These are phyloP conservation scores for Brassica balearica DNA, from an alignment of 441 rosid species.

Conservation along the genomic window DNA sequence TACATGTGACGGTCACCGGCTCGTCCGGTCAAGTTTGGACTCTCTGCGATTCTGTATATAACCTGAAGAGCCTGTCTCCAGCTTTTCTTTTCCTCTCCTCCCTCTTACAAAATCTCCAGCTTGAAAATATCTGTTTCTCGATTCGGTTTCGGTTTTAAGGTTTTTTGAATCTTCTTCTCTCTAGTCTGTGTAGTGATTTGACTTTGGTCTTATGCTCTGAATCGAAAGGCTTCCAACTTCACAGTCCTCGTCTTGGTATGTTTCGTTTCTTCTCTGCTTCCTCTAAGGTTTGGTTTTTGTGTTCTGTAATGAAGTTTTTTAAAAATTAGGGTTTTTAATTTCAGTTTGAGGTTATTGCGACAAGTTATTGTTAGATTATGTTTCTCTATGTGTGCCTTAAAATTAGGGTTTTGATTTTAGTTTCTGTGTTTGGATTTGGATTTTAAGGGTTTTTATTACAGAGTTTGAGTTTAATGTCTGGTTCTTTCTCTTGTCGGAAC, in stretches of 20 bases:
- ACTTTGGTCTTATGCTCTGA: conserved; percentile 23
- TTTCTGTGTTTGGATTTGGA: background rate
- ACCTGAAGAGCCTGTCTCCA: conserved; percentile 11
- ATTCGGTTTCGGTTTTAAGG: conserved; percentile 1
- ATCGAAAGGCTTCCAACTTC: conserved; percentile 32
- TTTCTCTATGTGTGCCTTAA: background rate
- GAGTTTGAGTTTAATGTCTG: background rate
- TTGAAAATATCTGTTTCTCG: conserved; percentile 28
- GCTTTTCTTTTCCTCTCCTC: conserved; percentile 24
- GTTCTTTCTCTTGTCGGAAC: background rate
- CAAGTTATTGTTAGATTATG: background rate
- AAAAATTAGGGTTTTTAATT: conserved; percentile 33
- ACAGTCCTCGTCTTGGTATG: conserved; percentile 36
- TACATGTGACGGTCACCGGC: conserved; percentile 32
- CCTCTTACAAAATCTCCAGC: conserved; percentile 26
- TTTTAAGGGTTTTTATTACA: conserved; percentile 10
- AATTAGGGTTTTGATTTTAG: background rate
- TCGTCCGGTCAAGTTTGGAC: conserved; percentile 27
- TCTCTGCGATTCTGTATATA: conserved; percentile 21
- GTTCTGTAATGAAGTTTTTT: conserved; percentile 7
- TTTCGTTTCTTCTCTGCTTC: background rate
- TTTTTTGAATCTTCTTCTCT: background rate
- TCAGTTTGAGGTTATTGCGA: background rate
- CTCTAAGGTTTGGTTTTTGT: background rate
- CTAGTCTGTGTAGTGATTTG: background rate